Evolutionary conservation across 1,284 basidiomycete species (phyloP), one percentile per base, ranked within the genome.

Genomic region (Cutaneotrichosporon cutaneum): DNA sequence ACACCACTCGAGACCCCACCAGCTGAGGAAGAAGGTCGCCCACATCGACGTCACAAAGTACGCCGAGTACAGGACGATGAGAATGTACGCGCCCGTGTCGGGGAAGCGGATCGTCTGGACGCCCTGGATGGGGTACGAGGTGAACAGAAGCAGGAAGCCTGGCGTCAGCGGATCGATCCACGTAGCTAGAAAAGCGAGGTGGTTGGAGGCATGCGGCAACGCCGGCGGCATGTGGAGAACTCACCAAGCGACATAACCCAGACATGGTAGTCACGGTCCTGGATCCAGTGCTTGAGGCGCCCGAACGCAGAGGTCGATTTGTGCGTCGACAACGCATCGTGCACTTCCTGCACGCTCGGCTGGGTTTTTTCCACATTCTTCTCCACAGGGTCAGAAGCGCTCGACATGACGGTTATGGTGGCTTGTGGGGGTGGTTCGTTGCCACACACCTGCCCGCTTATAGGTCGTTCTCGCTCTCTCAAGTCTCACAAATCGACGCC

Each of bases 61-160:
- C 27, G 59, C 59, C 2, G 48, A 54, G 54, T 64, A 64, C 21
- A 64, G 57, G 3, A 64, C 63, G 50, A 64, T 64, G 39, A 64
- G 63, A n/a, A 64, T 61, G 60, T 64, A 64, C 7, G 60, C 21
- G 2, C 63, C 63, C 2, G 63, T 64, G 27, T 58, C 54, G 26
- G 63, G 63, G 50, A 59, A 64, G 9, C 63, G 59, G 21, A 64
- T 64, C n/a, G 63, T 64, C 56, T 64, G 63, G 21, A 64, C 60
- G 10, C 63, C 63, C 14, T 64, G 63, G 54, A 64, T 61, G 5
- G 63, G 63, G 35, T 64, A 64, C 21, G 63, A 61, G 0, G 57
- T 61, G 55, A 57, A 61, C 10, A 57, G 56, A 4, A 61, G 60
- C 24, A 56, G 44, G 51, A 57, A 57, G 32, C 59, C 59, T 50